Conservation (phyloP, 768 basidiomycete genomes). For the Mycena latifolia region DNA sequence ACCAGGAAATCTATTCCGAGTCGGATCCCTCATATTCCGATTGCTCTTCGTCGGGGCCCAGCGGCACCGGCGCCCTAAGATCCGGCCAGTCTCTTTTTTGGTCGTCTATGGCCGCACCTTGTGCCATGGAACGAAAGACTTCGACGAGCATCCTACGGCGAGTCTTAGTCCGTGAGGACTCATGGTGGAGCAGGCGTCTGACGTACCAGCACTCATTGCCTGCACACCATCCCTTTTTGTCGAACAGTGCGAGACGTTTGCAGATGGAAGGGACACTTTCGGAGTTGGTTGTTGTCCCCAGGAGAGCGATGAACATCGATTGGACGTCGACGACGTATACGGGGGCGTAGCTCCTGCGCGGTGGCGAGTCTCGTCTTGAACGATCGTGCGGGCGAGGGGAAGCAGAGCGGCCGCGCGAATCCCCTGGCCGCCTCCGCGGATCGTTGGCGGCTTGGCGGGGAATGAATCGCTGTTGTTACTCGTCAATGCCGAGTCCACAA, state of each 20-base stretch:
- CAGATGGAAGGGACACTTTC: conserved; percentile 11
- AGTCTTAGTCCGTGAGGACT: not conserved
- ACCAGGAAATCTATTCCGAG: no score
- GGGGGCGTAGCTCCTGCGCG: conserved; percentile 18
- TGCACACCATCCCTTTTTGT: conserved; percentile 24
- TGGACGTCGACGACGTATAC: conserved; percentile 31
- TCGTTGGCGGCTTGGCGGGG: conserved; percentile 20
- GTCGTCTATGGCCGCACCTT: conserved; percentile 15
- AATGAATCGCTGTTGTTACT: not conserved
- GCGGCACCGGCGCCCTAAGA: not conserved
- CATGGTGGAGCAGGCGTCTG: not conserved
- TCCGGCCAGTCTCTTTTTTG: conserved; percentile 25
- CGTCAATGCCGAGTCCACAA: not conserved
- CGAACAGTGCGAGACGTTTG: not conserved
- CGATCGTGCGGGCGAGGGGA: conserved; percentile 23
- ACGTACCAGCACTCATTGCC: conserved; percentile 33
- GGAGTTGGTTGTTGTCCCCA: not conserved
- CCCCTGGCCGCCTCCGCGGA: not conserved
- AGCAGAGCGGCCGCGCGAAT: conserved; percentile 15
- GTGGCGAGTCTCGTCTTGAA: conserved; percentile 12
- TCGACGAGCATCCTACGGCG: conserved; percentile 20
- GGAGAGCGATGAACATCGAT: conserved; percentile 14
- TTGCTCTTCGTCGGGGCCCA: not conserved
- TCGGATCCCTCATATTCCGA: conserved; percentile 23
- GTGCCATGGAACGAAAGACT: conserved; percentile 15